These are phyloP conservation scores for Hypoxylon sp. DNA, from an alignment of 2,329 filamentous ascomycete species.

Conservation along the genomic window DNA sequence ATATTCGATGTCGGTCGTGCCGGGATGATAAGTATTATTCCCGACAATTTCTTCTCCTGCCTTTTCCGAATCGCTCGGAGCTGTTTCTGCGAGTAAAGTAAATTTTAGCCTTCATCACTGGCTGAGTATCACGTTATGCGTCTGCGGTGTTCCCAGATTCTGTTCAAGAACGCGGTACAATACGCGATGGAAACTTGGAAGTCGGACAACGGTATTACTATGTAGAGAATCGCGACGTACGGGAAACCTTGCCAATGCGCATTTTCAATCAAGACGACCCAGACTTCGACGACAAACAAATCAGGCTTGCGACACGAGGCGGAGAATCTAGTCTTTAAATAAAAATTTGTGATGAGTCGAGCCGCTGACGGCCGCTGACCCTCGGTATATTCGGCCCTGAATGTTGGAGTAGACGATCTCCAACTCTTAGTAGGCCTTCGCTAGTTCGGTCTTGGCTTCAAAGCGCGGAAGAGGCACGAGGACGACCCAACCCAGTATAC, in stretches of 20 bases:
- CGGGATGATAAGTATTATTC: constrained; percentile 51
- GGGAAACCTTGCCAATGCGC: constrained; percentile 31
- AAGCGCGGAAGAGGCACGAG: constrained; percentile 2
- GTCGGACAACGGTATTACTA: neutral
- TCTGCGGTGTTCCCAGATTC: neutral
- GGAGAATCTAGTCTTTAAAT: constrained; percentile 5
- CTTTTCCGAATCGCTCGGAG: constrained; percentile 48
- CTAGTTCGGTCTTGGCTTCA: constrained; percentile 23
- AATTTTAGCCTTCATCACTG: constrained; percentile 36
- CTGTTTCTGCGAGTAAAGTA: constrained; percentile 29
- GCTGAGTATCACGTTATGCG: neutral
- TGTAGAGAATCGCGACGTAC: constrained; percentile 29
- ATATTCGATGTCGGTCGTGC: constrained; percentile 47
- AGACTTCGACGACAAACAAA: constrained; percentile 5
- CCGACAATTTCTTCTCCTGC: constrained; percentile 36
- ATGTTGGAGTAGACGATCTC: constrained; percentile 19
- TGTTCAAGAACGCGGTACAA: constrained; percentile 6
- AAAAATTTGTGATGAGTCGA: constrained; percentile 24
- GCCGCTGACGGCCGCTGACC: constrained; percentile 21
- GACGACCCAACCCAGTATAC: neutral
- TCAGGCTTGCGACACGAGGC: constrained; percentile 14
- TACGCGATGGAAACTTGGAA: constrained; percentile 18
- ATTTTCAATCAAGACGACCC: constrained; percentile 35
- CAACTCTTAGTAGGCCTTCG: constrained; percentile 12
- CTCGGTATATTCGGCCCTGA: constrained; percentile 18